These are phyloP conservation scores for Neoboletus brunneissimus DNA, from an alignment of 768 basidiomycete genomes.

Conservation along the genomic window DNA sequence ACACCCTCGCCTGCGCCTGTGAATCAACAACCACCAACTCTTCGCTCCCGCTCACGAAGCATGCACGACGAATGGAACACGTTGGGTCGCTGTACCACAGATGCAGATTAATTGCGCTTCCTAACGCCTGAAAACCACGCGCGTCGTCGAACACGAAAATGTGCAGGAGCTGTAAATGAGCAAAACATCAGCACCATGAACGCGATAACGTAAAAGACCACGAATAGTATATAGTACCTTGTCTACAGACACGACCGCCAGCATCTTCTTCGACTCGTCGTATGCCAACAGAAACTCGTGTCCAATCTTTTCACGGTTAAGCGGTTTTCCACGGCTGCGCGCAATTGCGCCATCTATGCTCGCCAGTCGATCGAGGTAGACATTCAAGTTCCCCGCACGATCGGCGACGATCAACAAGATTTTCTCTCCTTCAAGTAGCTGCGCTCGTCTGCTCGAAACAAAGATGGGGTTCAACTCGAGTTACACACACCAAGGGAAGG, in stretches of 20 bases:
- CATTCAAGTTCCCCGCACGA: neutral
- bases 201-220: too few species aligned
- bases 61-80: neutral
- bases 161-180: neutral
- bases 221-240: too few species aligned
- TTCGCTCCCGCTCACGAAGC: neutral
- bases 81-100: neutral
- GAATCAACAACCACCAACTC: neutral
- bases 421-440: neutral
- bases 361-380: neutral
- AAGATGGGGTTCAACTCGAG: neutral
- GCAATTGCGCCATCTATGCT: neutral
- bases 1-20: neutral
- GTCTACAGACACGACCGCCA: slow-evolving; percentile 43
- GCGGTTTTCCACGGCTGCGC: neutral
- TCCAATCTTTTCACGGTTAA: slow-evolving; percentile 41
- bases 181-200: neutral
- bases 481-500: neutral
- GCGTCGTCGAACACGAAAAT: neutral
- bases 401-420: neutral
- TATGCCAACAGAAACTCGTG: slow-evolving; percentile 45
- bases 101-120: neutral
- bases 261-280: slow-evolving; percentile 49
- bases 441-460: neutral
- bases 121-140: neutral